Conservation (phyloP, 139 green algal species). For the Zygnema cylindricum region DNA sequence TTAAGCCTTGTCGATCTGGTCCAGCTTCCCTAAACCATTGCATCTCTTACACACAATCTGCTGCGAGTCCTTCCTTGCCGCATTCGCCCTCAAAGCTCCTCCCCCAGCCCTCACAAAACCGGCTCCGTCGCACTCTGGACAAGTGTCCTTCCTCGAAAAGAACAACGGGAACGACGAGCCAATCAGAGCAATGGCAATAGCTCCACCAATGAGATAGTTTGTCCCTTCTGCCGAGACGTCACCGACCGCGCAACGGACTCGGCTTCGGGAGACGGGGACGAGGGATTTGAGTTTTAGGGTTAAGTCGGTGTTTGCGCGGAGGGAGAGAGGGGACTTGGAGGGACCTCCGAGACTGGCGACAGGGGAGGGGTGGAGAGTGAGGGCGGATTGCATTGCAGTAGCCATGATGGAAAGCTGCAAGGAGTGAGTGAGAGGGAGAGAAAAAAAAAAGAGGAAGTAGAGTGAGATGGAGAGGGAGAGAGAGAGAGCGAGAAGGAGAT, state of each 20-base stretch:
- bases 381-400: not conserved
- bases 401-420: not conserved
- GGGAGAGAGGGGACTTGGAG: not conserved
- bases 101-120: slow-evolving; percentile 44
- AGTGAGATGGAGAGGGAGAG: not conserved
- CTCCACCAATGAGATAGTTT: slow-evolving; percentile 56
- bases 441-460: not conserved
- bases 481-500: not conserved
- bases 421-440: not conserved
- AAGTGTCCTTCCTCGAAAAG: slow-evolving; percentile 58
- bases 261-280: slow-evolving; percentile 5
- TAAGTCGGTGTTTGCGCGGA: not conserved
- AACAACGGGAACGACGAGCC: slow-evolving; percentile 51
- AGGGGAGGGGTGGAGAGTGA: not conserved
- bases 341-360: not conserved
- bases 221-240: slow-evolving; percentile 47
- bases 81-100: slow-evolving; percentile 28
- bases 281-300: not conserved
- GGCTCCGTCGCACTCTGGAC: slow-evolving; percentile 53
- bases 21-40: too few relatives aligned
- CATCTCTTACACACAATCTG: not conserved
- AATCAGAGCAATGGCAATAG: slow-evolving; percentile 51
- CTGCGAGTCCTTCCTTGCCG: slow-evolving; percentile 32
- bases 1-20: too few relatives aligned
- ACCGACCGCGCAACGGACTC: slow-evolving; percentile 46